Evolutionary conservation across 306 rosid genomes (phyloP).

Genomic region (Echinosophora koreensis): DNA sequence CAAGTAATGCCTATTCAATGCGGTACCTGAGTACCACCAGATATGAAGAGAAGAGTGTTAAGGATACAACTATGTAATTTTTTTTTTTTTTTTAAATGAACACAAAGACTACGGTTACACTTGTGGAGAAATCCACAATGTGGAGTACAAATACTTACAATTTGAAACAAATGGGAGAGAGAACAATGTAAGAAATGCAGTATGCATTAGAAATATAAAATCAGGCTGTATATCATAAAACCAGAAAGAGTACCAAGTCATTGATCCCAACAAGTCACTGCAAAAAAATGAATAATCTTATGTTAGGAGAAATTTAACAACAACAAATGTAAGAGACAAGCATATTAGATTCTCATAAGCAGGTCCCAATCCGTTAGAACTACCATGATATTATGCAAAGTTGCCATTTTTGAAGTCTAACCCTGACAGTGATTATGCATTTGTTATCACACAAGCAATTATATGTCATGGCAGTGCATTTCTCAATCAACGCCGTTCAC

Average conservation of each 20-base stretch:
- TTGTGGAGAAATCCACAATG: not conserved
- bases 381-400: constrained; percentile 12
- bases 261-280: constrained; percentile 27
- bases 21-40: not conserved
- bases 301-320: not conserved
- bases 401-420: not conserved
- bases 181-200: not conserved
- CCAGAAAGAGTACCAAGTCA: not conserved
- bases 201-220: constrained; percentile 29
- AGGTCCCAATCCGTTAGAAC: not conserved
- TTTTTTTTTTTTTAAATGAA: not conserved
- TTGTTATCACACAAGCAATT: not conserved
- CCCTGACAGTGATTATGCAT: constrained; percentile 6
- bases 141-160: constrained; percentile 15
- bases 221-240: constrained; percentile 26
- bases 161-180: constrained; percentile 11
- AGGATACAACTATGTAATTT: constrained; percentile 27
- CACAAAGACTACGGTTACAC: constrained; percentile 3
- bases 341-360: not conserved
- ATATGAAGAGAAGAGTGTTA: not conserved
- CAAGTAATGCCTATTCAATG: constrained; percentile 23
- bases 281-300: constrained; percentile 28
- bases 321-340: not conserved
- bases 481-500: constrained; percentile 10
- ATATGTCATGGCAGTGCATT: not conserved